Conservation (phyloP, 2,329 filamentous ascomycete species). For the Sclerotinia minor region DNA sequence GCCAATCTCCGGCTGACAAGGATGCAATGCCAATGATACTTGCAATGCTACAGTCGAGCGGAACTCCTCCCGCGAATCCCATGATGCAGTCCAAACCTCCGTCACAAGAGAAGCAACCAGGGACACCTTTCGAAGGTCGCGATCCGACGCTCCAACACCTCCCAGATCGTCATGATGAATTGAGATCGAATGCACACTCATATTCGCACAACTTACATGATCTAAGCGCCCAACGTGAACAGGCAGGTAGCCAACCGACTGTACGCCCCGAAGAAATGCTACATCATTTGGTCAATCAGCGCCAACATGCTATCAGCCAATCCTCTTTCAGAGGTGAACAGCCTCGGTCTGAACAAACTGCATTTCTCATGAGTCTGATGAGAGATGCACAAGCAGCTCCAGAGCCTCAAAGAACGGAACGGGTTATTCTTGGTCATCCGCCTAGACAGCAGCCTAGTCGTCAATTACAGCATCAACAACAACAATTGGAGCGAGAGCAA, state of each 20-base stretch:
- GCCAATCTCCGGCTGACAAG: slow-evolving; percentile 61
- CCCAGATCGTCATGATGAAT: slow-evolving; percentile 39
- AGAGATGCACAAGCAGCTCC: slow-evolving; percentile 53
- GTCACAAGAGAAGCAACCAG: slow-evolving; percentile 48
- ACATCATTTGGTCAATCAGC: slow-evolving; percentile 60
- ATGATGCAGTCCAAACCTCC: slow-evolving; percentile 38
- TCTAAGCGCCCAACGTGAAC: slow-evolving; percentile 50
- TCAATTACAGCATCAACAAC: slow-evolving; percentile 49
- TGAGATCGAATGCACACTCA: slow-evolving; percentile 36
- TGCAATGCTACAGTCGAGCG: slow-evolving; percentile 68
- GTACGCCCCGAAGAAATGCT: slow-evolving; percentile 59
- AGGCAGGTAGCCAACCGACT: slow-evolving; percentile 43
- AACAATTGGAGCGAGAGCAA: slow-evolving; percentile 47
- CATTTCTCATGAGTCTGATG: slow-evolving; percentile 86
- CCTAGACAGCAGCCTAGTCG: slow-evolving; percentile 39
- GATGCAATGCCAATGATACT: slow-evolving; percentile 83
- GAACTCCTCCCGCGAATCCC: slow-evolving; percentile 47
- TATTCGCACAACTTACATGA: slow-evolving; percentile 50
- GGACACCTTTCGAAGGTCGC: slow-evolving; percentile 48
- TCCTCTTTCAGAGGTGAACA: slow-evolving; percentile 50
- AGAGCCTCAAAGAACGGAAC: slow-evolving; percentile 54
- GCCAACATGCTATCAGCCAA: slow-evolving; percentile 57
- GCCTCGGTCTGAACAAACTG: slow-evolving; percentile 61
- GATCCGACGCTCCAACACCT: slow-evolving; percentile 47
- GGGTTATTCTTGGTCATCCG: slow-evolving; percentile 51